Base-by-base conservation (phyloP, 2,329 filamentous ascomycete genomes). In the Talaromyces atroroseus region DNA sequence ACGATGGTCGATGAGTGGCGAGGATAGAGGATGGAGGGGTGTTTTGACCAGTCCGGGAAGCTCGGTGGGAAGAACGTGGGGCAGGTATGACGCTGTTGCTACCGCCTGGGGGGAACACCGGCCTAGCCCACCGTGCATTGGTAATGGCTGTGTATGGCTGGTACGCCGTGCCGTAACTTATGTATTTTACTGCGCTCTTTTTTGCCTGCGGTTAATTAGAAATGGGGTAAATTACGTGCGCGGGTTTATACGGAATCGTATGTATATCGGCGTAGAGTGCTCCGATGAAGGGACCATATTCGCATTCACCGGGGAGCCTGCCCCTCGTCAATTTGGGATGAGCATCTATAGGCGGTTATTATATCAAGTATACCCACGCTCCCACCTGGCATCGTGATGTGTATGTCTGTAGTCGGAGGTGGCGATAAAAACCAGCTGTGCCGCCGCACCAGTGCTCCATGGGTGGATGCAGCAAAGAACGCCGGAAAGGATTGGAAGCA, bases 51-150 rank as follows among this genome's bases (percentile, higher is more conserved):
- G 46, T 29, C 46, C 24, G 24, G 24, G 46, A 26, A 4, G 49
- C 34, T 20, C 44, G 44, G 60, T 59, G 58, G 58, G 55, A 60
- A 60, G 60, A 46, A 38, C 42, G 63, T 64, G 61, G 62, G 62
- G 63, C 62, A 53, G 49, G 49, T 58, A 66, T 66, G 64, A 66
- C 64, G 62, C 59, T 57, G 18, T 34, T 20, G 42, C 3, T 4
- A 44, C 38, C 4, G 38, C 38, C 16, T 29, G 24, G 16, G 4
- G 14, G 12, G 4, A 21, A 21, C 20, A 14, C 11, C 8, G n/a
- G 14, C 18, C 38, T n/a, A 5, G 38, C n/a, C 14, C 45, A 48
- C 20, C 6, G 8, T 2, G 18, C 14, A 29, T 23, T 29, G 20
- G 23, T 32, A 32, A 32, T 16, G 2, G 5, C 32, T 36, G 3